Evolutionary conservation across 2,329 filamentous ascomycete genomes (phyloP).

Genomic region (Penicillium freii): DNA sequence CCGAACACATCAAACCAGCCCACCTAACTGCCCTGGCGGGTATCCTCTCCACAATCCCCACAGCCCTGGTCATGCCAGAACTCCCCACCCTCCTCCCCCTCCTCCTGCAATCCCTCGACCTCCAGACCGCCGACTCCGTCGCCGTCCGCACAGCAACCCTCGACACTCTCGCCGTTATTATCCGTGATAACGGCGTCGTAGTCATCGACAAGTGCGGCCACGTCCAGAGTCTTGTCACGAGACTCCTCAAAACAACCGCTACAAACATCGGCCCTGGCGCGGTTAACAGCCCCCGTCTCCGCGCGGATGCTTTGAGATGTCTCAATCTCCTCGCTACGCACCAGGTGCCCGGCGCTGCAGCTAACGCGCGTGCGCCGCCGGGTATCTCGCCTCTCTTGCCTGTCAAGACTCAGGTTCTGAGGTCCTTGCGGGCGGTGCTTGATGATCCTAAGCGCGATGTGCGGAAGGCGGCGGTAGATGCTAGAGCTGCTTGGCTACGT

Average conservation of each 20-base stretch:
- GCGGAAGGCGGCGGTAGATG: conserved; percentile 61
- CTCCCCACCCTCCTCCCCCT: conserved; percentile 58
- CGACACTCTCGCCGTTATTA: conserved; percentile 57
- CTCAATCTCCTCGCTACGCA: conserved; percentile 37
- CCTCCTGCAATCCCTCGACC: conserved; percentile 62
- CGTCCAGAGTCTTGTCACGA: conserved; percentile 55
- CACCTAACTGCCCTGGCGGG: conserved; percentile 64
- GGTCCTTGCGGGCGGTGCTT: conserved; percentile 53
- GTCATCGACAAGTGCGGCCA: conserved; percentile 55
- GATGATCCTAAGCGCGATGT: conserved; percentile 65
- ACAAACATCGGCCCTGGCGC: conserved; percentile 15
- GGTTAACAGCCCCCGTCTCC: conserved; percentile 31
- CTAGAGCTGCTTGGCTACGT: conserved; percentile 59
- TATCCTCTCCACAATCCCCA: conserved; percentile 59
- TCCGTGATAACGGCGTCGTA: conserved; percentile 55
- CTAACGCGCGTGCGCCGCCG: conserved; percentile 26
- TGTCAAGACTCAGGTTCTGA: conserved; percentile 57
- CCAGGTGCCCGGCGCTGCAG: conserved; percentile 23
- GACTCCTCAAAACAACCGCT: conserved; percentile 51
- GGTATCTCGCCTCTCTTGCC: conserved; percentile 52
- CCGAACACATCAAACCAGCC: conserved; percentile 53
- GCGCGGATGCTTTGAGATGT: conserved; percentile 39
- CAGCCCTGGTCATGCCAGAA: conserved; percentile 59
- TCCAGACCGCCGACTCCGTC: conserved; percentile 46
- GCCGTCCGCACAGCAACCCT: conserved; percentile 61